These are phyloP conservation scores for Amanita phalloides DNA, from an alignment of 768 basidiomycete genomes.

Conservation along the genomic window DNA sequence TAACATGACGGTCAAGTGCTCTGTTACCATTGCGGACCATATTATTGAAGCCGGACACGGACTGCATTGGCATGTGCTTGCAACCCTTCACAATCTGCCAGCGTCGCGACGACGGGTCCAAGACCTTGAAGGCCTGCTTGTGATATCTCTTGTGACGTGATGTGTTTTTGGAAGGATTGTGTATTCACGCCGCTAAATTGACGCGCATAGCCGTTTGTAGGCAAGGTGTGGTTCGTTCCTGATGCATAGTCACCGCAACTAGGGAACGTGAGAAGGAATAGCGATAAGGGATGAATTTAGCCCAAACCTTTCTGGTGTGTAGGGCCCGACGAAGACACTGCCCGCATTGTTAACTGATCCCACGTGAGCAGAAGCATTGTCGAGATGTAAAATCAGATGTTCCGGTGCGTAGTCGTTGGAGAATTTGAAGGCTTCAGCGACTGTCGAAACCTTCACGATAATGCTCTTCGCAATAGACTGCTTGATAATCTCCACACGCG, in stretches of 20 bases:
- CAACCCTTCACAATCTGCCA: slow-evolving; percentile 93
- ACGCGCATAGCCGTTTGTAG: slow-evolving; percentile 92
- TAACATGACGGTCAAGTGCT: neutral
- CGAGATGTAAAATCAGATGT: slow-evolving; percentile 88
- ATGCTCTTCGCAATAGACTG: slow-evolving; percentile 86
- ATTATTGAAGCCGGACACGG: slow-evolving; percentile 55
- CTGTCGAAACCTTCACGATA: slow-evolving; percentile 60
- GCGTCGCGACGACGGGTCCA: slow-evolving; percentile 79
- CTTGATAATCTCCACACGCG: slow-evolving; percentile 83
- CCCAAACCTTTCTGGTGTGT: slow-evolving; percentile 83
- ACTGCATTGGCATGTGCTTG: slow-evolving; percentile 96
- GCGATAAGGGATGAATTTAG: neutral
- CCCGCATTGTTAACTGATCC: slow-evolving; percentile 80
- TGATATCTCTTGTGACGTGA: slow-evolving; percentile 92
- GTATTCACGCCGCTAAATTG: slow-evolving; percentile 99
- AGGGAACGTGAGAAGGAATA: neutral
- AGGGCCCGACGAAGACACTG: slow-evolving; percentile 92
- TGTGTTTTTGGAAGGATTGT: slow-evolving; percentile 95
- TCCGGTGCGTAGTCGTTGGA: slow-evolving; percentile 98
- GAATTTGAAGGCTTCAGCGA: slow-evolving; percentile 76
- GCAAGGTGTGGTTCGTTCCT: slow-evolving; percentile 96
- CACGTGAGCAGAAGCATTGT: slow-evolving; percentile 57
- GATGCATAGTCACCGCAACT: slow-evolving; percentile 99
- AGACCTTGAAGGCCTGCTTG: slow-evolving; percentile 61
- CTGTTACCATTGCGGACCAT: neutral